Evolutionary conservation across 75 land plant species (phyloP).

Genomic region (Pinus taeda): DNA sequence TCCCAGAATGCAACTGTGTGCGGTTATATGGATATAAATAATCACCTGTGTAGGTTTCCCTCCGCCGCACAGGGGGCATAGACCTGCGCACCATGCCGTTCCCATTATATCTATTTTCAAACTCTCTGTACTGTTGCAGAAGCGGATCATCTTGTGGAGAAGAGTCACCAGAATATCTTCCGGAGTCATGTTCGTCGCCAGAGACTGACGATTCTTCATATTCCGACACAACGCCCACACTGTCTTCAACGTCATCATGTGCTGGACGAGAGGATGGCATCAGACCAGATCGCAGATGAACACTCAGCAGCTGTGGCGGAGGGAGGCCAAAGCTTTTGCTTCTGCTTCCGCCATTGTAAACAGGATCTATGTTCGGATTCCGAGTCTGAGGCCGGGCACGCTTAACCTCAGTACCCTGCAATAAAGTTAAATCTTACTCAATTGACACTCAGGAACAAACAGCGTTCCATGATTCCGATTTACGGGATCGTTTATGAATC

Average conservation of each 20-base stretch:
- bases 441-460: not conserved
- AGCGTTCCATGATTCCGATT: not conserved
- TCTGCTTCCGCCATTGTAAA: slow-evolving; percentile 13
- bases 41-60: slow-evolving; percentile 29
- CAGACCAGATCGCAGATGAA: slow-evolving; percentile 38
- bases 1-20: slow-evolving; percentile 31
- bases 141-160: slow-evolving; percentile 49
- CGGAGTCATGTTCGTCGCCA: slow-evolving; percentile 64
- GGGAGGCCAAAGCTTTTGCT: slow-evolving; percentile 44
- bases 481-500: no score
- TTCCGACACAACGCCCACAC: slow-evolving; percentile 29
- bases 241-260: slow-evolving; percentile 16
- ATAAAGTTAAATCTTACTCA: not conserved
- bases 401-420: slow-evolving; percentile 14
- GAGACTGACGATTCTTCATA: slow-evolving; percentile 45
- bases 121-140: not conserved
- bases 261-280: slow-evolving; percentile 22
- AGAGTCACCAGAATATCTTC: slow-evolving; percentile 71
- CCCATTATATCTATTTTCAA: not conserved
- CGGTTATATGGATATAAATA: slow-evolving; percentile 25
- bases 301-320: slow-evolving; percentile 51
- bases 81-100: slow-evolving; percentile 4
- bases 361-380: slow-evolving; percentile 5
- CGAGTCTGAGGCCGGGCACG: not conserved
- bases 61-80: slow-evolving; percentile 7